A percentile compares a stretch with the other conserved stretches of the same genome.
Conservation (phyloP, 495 filamentous ascomycete genomes). For the Talaromyces proteolyticus region DNA sequence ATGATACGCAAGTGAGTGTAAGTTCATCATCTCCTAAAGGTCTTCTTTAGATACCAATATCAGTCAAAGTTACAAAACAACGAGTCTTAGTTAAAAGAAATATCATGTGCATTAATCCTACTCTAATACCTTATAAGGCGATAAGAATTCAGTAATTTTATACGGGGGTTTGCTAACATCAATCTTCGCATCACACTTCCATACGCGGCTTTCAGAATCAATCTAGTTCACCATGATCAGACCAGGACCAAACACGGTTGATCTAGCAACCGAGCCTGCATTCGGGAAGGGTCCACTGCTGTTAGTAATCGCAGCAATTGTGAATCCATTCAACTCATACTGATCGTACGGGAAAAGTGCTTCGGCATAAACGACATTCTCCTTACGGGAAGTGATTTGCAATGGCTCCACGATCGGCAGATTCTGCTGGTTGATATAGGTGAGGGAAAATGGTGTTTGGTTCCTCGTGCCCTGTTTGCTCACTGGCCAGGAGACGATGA, state of each 20-base stretch:
- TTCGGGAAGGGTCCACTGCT: slow-evolving; percentile 23
- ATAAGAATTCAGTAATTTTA: no score
- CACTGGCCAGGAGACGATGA: no score
- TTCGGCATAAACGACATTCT: slow-evolving; percentile 31
- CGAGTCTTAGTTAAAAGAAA: no score
- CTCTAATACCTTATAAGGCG: no score
- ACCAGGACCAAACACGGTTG: slow-evolving; percentile 51
- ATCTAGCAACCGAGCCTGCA: slow-evolving; percentile 38
- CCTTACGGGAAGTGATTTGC: slow-evolving; percentile 24
- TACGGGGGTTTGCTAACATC: no score
- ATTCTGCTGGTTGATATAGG: slow-evolving; percentile 55
- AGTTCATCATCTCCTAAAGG: no score
- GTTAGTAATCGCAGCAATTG: slow-evolving; percentile 50
- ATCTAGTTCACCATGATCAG: slow-evolving; percentile 56
- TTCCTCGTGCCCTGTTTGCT: slow-evolving; percentile 18
- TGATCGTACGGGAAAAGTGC: slow-evolving; percentile 34
- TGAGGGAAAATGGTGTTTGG: slow-evolving; percentile 20
- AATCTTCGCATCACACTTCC: no score
- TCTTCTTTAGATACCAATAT: no score
- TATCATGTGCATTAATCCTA: no score
- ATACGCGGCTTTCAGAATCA: no score
- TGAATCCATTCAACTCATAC: slow-evolving; percentile 46
- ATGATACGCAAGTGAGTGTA: no score
- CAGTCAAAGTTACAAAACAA: no score
- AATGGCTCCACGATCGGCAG: slow-evolving; percentile 48